Conservation (phyloP, 2,329 filamentous ascomycete genomes). For the Neophaeococcomyces mojaviensis region DNA sequence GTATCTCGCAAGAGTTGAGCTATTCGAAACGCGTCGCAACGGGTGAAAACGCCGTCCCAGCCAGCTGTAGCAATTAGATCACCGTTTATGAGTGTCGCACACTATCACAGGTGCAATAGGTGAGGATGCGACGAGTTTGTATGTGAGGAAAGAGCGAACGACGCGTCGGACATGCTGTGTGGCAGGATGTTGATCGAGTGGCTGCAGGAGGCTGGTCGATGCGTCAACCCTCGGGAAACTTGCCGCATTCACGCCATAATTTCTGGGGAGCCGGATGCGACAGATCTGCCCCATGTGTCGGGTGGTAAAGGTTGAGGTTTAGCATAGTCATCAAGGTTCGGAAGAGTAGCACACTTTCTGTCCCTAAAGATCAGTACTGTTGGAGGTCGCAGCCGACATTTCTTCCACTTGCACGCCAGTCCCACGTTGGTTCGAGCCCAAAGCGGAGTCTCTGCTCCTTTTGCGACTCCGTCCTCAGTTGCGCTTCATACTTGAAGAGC, state of each 20-base stretch:
- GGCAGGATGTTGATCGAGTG: neutral
- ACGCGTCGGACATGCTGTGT: conserved; percentile 3
- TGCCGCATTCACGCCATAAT: too few relatives aligned
- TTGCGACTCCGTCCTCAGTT: neutral
- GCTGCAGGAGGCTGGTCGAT: neutral
- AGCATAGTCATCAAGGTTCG: too few relatives aligned
- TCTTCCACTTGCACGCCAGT: too few relatives aligned
- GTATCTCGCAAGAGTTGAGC: neutral
- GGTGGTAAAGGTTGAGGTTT: too few relatives aligned
- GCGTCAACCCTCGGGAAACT: too few relatives aligned
- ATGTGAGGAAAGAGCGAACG: neutral
- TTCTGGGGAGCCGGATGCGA: too few relatives aligned
- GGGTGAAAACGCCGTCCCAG: neutral
- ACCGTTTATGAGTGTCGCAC: neutral
- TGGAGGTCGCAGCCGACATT: too few relatives aligned
- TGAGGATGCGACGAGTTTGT: neutral
- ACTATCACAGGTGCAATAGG: neutral
- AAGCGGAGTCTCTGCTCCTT: too few relatives aligned
- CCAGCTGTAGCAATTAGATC: neutral
- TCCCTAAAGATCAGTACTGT: too few relatives aligned
- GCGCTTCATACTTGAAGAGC: neutral
- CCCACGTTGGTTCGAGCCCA: too few relatives aligned
- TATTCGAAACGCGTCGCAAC: neutral
- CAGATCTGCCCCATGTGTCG: too few relatives aligned
- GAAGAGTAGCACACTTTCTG: too few relatives aligned